Evolutionary conservation across 441 rosid genomes (phyloP).

Genomic region (Pelargonium australe): DNA sequence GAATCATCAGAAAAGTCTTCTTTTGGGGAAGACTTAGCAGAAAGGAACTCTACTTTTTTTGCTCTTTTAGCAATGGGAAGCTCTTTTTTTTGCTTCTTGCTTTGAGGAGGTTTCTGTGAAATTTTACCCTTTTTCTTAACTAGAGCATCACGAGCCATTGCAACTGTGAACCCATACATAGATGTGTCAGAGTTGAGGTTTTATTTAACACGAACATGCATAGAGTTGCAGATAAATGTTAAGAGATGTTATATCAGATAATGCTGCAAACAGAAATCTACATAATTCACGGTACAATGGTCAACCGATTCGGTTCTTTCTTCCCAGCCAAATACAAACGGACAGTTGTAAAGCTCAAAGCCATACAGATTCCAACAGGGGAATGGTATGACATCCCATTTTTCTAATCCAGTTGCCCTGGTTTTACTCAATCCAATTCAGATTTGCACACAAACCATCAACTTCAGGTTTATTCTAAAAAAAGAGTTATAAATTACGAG

Average conservation of each 20-base stretch:
- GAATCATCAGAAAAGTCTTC: slow-evolving; percentile 38
- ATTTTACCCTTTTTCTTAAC: slow-evolving; percentile 50
- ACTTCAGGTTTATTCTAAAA: background rate
- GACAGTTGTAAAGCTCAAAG: background rate
- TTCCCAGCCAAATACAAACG: background rate
- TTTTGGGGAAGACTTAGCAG: slow-evolving; percentile 12
- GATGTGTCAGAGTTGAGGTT: background rate
- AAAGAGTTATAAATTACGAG: no score
- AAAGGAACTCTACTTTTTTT: slow-evolving; percentile 3
- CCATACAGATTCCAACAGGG: background rate
- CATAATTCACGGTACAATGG: background rate
- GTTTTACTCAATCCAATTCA: background rate
- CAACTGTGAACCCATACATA: slow-evolving; percentile 15
- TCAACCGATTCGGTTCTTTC: background rate
- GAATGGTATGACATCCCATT: background rate
- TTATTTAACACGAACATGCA: background rate
- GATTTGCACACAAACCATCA: background rate
- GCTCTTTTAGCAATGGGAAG: slow-evolving; percentile 30
- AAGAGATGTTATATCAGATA: background rate
- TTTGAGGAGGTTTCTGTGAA: slow-evolving; percentile 31
- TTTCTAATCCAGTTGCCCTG: background rate
- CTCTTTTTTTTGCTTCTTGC: slow-evolving; percentile 50
- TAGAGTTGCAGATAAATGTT: background rate
- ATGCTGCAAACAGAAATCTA: background rate
- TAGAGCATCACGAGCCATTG: slow-evolving; percentile 39